A percentile compares a stretch with the other conserved stretches of the same genome.
Evolutionary conservation across 805 yeast species (phyloP).

Genomic region (Starmerella asiatica): DNA sequence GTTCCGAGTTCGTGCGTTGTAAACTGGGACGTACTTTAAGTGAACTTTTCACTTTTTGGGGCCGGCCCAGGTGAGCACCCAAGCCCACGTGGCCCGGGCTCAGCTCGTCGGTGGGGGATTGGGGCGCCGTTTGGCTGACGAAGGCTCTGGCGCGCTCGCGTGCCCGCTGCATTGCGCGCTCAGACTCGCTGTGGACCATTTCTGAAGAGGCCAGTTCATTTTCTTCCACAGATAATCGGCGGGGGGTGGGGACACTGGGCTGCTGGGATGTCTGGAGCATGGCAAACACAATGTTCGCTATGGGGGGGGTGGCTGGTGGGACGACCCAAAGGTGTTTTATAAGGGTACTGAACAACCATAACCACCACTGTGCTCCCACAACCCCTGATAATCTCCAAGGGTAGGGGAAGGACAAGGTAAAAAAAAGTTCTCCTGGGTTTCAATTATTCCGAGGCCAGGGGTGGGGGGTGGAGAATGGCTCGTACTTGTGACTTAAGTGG

Average conservation of each 20-base stretch:
- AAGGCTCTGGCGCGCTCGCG: constrained; percentile 6
- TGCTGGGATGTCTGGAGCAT: too few relatives aligned
- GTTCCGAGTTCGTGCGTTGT: constrained; percentile 28
- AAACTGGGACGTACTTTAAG: constrained; percentile 35
- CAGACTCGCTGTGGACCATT: background rate
- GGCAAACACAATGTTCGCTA: too few relatives aligned
- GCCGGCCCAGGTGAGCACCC: constrained; percentile 43
- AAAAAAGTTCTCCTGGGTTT: background rate
- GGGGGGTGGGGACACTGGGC: too few relatives aligned
- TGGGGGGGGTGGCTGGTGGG: too few relatives aligned
- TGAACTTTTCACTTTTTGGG: constrained; percentile 68
- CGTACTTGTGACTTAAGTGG: too few relatives aligned
- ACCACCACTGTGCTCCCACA: too few relatives aligned
- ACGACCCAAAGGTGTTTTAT: too few relatives aligned
- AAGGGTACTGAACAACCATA: too few relatives aligned
- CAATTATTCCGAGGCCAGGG: background rate
- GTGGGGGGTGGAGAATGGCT: too few relatives aligned
- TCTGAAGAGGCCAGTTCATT: background rate
- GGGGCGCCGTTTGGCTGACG: constrained; percentile 3
- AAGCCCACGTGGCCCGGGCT: background rate
- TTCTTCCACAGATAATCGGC: background rate
- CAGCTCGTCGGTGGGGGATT: background rate
- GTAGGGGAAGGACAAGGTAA: background rate
- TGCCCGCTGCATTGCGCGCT: constrained; percentile 5
- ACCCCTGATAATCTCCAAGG: too few relatives aligned